Conservation (phyloP, 2,329 filamentous ascomycete species). For the Hypoxylon sp. region DNA sequence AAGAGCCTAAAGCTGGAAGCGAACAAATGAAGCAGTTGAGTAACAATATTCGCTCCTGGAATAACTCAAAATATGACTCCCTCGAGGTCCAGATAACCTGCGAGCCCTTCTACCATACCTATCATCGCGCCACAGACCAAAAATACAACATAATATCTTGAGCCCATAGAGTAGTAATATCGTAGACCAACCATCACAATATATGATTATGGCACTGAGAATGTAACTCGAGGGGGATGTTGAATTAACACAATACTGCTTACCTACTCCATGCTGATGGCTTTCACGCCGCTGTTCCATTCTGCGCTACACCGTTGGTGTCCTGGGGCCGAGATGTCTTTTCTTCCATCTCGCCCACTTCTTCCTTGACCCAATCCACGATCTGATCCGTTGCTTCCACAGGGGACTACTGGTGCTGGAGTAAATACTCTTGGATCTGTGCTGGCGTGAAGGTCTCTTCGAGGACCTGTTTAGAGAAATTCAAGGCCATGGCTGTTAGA, state of each 20-base stretch:
- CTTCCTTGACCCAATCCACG: conserved; percentile 11
- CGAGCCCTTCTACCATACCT: too few relatives aligned
- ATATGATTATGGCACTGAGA: too few relatives aligned
- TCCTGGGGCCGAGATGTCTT: not conserved
- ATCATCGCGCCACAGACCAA: too few relatives aligned
- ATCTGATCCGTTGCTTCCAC: conserved; percentile 2
- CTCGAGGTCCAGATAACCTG: not conserved
- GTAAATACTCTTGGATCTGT: conserved; percentile 65
- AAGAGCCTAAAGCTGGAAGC: too few relatives aligned
- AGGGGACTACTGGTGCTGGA: conserved; percentile 53
- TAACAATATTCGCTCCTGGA: too few relatives aligned
- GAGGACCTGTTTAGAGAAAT: conserved; percentile 68
- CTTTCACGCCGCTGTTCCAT: not conserved
- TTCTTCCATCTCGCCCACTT: conserved; percentile 4
- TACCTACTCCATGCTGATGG: not conserved
- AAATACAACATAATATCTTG: too few relatives aligned
- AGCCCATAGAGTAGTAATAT: too few relatives aligned
- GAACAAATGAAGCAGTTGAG: too few relatives aligned
- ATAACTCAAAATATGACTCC: not conserved
- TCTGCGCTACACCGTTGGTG: not conserved
- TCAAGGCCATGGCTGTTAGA: conserved; percentile 37
- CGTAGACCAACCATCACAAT: too few relatives aligned
- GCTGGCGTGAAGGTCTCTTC: conserved; percentile 64
- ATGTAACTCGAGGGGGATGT: too few relatives aligned
- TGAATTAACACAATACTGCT: not conserved